Evolutionary conservation across 2,329 filamentous ascomycete genomes (phyloP), one percentile per base, ranked within the genome.

Genomic region (Xylaria sp.): DNA sequence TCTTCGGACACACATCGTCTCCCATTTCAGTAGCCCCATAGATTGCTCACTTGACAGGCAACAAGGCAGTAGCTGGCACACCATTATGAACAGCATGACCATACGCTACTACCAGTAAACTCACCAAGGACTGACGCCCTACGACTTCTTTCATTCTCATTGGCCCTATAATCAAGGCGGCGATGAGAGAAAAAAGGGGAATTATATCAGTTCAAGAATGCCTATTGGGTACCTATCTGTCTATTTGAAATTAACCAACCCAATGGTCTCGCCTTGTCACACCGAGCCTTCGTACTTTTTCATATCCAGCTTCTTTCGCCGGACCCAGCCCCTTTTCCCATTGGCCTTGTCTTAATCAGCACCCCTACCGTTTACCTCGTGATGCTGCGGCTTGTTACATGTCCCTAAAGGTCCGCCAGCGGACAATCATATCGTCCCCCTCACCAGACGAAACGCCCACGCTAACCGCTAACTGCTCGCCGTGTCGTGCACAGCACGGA

Each of bases 131-230:
- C 28, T 6, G 20, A 54, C 33, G 8, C 8, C 7, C 18, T 28
- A 10, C 57, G 23, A 31, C 20, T 15, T 5, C 33, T 46, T 49
- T 55, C 7, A 25, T 8, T 57, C 41, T 49, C 7, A 36, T 51
- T 41, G 20, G 31, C 43, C 5, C 49, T 39, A 43, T 39, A 58
- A 20, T 59, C 25, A 64, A 64, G 66, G 66, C 66, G 64, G 18
- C 56, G 43, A 36, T 9, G 10, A n/a, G 9, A 28, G 28, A 41
- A 28, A 46, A n/a, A 6, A 25, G 15, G 15, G 18, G n/a, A n/a
- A 23, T 41, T 23, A 15, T 18, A 6, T 9, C 8, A 1, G 46
- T 54, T 52, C 33, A 13, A 4, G 12, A n/a, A 31, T 31, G 46
- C 18, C n/a, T 15, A 67, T 64, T 60, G 55, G 59, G 23, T 28